Evolutionary conservation across 345 rosid species (phyloP).

Genomic region (Draba incana): DNA sequence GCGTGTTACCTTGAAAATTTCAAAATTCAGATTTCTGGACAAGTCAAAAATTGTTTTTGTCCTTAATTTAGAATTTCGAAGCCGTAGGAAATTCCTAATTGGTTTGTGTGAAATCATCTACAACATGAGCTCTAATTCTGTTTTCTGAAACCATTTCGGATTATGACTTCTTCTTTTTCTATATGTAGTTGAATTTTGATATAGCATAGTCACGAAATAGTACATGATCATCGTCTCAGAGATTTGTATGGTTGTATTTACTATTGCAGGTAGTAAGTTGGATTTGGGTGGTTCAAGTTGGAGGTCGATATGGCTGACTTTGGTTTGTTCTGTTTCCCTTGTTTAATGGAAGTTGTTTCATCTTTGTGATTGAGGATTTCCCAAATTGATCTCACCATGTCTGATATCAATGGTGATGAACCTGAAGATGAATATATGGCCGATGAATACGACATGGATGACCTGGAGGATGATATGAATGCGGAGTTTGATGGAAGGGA

Average conservation of each 20-base stretch:
- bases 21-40: no score
- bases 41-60: no score
- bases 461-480: conserved; percentile 63
- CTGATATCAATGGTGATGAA: conserved; percentile 60
- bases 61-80: background rate
- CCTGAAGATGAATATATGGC: conserved; percentile 58
- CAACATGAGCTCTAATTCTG: no score
- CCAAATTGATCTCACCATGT: conserved; percentile 46
- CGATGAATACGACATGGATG: conserved; percentile 70
- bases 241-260: conserved; percentile 2
- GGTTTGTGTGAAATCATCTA: no score
- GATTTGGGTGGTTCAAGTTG: conserved; percentile 6
- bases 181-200: background rate
- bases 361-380: conserved; percentile 21
- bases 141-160: no score
- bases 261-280: conserved; percentile 21
- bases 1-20: no score
- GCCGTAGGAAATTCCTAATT: background rate
- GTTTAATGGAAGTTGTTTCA: conserved; percentile 33
- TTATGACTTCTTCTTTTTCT: no score
- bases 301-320: conserved; percentile 41
- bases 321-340: conserved; percentile 39
- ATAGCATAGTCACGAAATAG: background rate
- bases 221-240: conserved; percentile 17
- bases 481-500: conserved; percentile 54